Evolutionary conservation across 148 eudicot genomes (phyloP).

Genomic region (Polygonum maritimum): DNA sequence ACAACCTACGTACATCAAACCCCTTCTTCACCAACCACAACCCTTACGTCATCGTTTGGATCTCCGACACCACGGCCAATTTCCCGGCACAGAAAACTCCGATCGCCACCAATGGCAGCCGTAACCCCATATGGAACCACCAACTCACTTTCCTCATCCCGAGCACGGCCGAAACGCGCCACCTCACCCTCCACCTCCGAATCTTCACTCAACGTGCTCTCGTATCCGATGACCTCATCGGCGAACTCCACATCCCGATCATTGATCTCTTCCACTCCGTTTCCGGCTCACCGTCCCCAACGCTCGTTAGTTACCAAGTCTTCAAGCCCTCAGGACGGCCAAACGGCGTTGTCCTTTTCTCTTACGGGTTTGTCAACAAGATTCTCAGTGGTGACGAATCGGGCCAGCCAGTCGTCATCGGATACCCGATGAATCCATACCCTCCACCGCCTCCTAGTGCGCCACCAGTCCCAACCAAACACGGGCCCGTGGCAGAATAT

Average conservation of each 20-base stretch:
- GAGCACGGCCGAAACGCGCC: conserved; percentile 20
- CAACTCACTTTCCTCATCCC: conserved; percentile 34
- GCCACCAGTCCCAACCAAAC: too few species aligned
- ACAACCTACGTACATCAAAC: conserved; percentile 15
- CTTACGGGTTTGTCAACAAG: too few species aligned
- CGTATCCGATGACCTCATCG: conserved; percentile 48
- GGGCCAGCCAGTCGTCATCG: too few species aligned
- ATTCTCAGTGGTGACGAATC: too few species aligned
- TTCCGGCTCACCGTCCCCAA: neutral
- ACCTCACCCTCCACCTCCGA: conserved; percentile 27
- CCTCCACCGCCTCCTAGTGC: too few species aligned
- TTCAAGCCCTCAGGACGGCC: conserved; percentile 40
- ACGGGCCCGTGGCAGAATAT: too few species aligned
- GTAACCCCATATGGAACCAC: conserved; percentile 53
- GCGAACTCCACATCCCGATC: conserved; percentile 55
- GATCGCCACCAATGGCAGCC: conserved; percentile 25
- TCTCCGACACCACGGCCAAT: conserved; percentile 18
- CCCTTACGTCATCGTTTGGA: conserved; percentile 36
- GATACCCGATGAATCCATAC: too few species aligned
- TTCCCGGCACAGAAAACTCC: conserved; percentile 22
- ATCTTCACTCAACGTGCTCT: conserved; percentile 23
- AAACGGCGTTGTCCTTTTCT: conserved; percentile 40
- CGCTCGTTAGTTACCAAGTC: conserved; percentile 48
- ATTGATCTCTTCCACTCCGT: conserved; percentile 24
- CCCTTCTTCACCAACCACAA: conserved; percentile 21